Base-by-base conservation (phyloP, 208 protist genomes). In the Hexamita inflata region DNA sequence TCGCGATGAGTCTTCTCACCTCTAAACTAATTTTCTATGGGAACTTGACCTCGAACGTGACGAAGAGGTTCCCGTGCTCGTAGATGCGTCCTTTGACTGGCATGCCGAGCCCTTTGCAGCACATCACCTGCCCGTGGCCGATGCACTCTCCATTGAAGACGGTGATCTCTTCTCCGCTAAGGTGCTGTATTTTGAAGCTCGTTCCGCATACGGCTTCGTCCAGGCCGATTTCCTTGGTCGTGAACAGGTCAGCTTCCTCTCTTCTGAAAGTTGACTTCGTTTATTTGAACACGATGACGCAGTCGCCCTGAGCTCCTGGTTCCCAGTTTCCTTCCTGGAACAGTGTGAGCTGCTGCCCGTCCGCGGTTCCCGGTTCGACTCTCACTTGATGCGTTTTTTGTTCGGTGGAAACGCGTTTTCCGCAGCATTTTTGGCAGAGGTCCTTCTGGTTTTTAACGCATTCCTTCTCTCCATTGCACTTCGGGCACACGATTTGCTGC, bases 211-310 rank as follows among this genome's bases (percentile, higher is more conserved):
- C 11, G 15, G 64, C n/a, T 38, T 70, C 64, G 9, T 70, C 64
- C 38, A 70, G 35, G n/a, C 11, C 15, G 11, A 70, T 49, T 15
- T 32, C 64, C 28, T 49, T 40, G 9, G 32, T 70, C 64, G 42
- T 70, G 35, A 70, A 70, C 4, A 70, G 64, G 42, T 70, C 64
- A 32, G 64, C 64, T 38, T 70, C 38, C 35, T 70, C 42, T 57
- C 64, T n/a, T n/a, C 9, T n/a, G 35, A 49, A 70, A n/a, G n/a
- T n/a, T n/a, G n/a, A n/a, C n/a, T n/a, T n/a, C n/a, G n/a, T n/a
- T n/a, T n/a, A n/a, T n/a, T n/a, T n/a, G n/a, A n/a, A n/a, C n/a
- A n/a, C n/a, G n/a, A n/a, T n/a, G n/a, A n/a, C n/a, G n/a, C n/a
- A n/a, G n/a, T n/a, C n/a, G n/a, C n/a, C n/a, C 9, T 35, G 11